phyloP scores from a whole-genome alignment of 257 asterid species.

The Oldenlandia corymbosa region DNA sequence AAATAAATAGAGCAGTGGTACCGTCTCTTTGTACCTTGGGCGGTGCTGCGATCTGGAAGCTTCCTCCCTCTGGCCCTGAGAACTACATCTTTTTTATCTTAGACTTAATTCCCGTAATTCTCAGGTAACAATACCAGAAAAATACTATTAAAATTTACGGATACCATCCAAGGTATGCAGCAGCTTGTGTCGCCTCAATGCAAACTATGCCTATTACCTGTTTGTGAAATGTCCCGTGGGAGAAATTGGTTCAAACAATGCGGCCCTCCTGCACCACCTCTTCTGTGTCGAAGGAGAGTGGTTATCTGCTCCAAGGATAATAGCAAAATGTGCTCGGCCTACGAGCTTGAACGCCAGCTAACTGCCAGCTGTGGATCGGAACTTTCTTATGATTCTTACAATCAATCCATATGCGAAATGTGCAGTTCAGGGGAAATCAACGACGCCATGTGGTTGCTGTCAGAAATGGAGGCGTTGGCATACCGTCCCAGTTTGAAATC shows the following conservation, averaged over 20 bases:
- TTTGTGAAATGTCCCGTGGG: constrained; percentile 10
- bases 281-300: no score
- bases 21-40: no score
- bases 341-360: constrained; percentile 9
- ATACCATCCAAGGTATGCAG: not conserved
- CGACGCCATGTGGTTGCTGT: constrained; percentile 62
- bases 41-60: no score
- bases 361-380: constrained; percentile 33
- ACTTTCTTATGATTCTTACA: constrained; percentile 45
- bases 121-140: no score
- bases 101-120: no score
- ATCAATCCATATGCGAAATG: constrained; percentile 46
- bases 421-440: constrained; percentile 65
- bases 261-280: no score
- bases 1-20: no score
- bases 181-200: not conserved
- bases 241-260: not conserved
- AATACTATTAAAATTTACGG: no score
- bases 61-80: no score
- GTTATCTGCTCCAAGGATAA: no score
- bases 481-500: constrained; percentile 41
- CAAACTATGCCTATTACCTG: constrained; percentile 4
- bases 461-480: constrained; percentile 82
- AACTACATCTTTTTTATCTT: no score
- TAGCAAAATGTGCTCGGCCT: not conserved